Evolutionary conservation across 106 monocot species (phyloP).

Genomic region (Agapanthus africanus): DNA sequence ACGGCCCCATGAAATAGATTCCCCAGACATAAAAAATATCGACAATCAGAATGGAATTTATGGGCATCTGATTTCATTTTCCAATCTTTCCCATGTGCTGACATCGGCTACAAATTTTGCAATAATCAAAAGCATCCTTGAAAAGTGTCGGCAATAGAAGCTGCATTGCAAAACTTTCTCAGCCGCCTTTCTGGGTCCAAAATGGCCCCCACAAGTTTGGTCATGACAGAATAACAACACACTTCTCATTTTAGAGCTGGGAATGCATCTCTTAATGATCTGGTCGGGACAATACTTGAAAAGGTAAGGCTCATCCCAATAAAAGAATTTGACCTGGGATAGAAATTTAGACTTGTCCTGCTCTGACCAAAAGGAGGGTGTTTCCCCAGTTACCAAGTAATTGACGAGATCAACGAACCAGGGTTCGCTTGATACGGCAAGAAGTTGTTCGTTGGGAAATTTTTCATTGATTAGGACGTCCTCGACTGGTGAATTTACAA

Average conservation of each 20-base stretch:
- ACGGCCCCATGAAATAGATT: too few relatives aligned
- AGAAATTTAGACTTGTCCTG: neutral
- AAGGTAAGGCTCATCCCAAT: neutral
- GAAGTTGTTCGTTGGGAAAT: neutral
- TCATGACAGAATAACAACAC: neutral
- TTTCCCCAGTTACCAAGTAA: neutral
- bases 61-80: neutral
- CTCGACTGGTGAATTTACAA: neutral
- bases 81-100: neutral
- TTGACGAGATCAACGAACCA: slow-evolving; percentile 7
- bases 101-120: neutral
- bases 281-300: slow-evolving; percentile 1
- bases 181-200: neutral
- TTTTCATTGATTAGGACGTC: neutral
- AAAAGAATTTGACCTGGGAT: slow-evolving; percentile 2
- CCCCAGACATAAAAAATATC: neutral
- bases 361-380: neutral
- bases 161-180: neutral
- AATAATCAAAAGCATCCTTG: neutral
- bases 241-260: neutral
- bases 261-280: slow-evolving; percentile 3
- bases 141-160: neutral
- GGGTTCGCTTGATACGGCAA: neutral
- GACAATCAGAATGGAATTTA: neutral
- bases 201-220: slow-evolving; percentile 8